phyloP scores from a whole-genome alignment of 2,329 filamentous ascomycete genomes.

The Blastomyces silverae region DNA sequence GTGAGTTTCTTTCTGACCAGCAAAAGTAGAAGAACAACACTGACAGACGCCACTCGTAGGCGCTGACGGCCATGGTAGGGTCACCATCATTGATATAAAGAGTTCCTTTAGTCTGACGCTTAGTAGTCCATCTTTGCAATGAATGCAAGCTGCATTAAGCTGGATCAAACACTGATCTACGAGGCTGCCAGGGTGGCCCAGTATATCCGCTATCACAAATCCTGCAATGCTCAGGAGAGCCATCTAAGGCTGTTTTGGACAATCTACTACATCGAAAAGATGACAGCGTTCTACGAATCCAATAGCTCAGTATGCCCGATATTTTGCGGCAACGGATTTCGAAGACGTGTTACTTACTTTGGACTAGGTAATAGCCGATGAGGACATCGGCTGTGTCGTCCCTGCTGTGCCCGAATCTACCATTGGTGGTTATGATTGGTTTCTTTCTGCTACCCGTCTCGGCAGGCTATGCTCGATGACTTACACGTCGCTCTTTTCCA shows the following conservation, averaged over 20 bases:
- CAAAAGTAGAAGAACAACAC: not conserved
- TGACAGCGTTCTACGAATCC: not conserved
- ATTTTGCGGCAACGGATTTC: not conserved
- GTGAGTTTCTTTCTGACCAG: not conserved
- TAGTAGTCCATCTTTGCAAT: slow-evolving; percentile 35
- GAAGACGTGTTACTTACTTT: slow-evolving; percentile 18
- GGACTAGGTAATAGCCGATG: slow-evolving; percentile 33
- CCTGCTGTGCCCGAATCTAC: slow-evolving; percentile 31
- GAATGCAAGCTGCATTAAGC: slow-evolving; percentile 31
- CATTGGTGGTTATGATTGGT: slow-evolving; percentile 22
- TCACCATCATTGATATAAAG: not conserved
- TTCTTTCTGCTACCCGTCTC: not conserved
- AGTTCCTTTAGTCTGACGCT: not conserved
- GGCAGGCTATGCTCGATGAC: not conserved
- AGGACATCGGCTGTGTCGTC: slow-evolving; percentile 35
- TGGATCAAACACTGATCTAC: slow-evolving; percentile 30
- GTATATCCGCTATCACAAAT: slow-evolving; percentile 26
- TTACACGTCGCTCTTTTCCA: not conserved
- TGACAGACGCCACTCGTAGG: not conserved
- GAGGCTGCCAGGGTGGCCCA: slow-evolving; percentile 35
- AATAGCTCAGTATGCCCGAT: slow-evolving; percentile 1
- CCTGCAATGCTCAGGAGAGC: slow-evolving; percentile 21
- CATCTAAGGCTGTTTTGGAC: not conserved
- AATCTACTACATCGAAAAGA: not conserved
- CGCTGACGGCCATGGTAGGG: not conserved